Conservation (phyloP, 257 asterid genomes). For the Ilex aquifolium region DNA sequence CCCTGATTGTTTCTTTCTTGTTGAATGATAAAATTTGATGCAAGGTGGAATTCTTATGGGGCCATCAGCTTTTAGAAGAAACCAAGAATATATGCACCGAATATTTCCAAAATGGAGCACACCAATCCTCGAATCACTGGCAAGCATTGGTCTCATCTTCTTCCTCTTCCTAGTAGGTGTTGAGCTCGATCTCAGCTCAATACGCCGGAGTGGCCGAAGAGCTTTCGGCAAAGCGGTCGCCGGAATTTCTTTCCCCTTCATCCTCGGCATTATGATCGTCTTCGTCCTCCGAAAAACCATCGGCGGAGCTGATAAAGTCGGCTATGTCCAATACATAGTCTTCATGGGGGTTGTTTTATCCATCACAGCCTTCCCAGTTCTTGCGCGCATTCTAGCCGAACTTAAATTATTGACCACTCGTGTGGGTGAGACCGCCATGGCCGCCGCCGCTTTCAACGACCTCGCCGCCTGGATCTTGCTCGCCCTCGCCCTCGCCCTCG, state of each 20-base stretch:
- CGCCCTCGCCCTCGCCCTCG: constrained; percentile 61
- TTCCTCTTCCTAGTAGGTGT: constrained; percentile 61
- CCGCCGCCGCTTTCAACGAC: constrained; percentile 64
- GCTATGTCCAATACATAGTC: constrained; percentile 30
- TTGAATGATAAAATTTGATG: no score
- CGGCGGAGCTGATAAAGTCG: constrained; percentile 37
- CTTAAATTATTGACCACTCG: constrained; percentile 52
- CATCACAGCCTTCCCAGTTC: constrained; percentile 63
- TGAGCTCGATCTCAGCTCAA: constrained; percentile 49
- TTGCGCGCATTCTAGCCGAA: constrained; percentile 63
- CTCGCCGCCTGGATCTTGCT: constrained; percentile 63
- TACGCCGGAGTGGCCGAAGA: constrained; percentile 31
- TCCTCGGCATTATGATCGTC: constrained; percentile 38
- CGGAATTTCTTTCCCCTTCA: constrained; percentile 43
- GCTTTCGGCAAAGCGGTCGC: constrained; percentile 49
- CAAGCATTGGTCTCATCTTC: constrained; percentile 30
- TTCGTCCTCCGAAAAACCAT: constrained; percentile 26
- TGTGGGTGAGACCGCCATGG: constrained; percentile 65
- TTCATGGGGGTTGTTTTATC: constrained; percentile 67
- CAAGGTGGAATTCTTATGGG: no score
- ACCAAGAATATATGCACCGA: no score
- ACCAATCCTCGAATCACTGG: no score
- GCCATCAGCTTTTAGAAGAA: no score
- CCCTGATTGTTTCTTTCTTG: no score
- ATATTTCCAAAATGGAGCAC: no score